Conservation (phyloP, 73 alveolate genomes). For the Urostyla sp. region DNA sequence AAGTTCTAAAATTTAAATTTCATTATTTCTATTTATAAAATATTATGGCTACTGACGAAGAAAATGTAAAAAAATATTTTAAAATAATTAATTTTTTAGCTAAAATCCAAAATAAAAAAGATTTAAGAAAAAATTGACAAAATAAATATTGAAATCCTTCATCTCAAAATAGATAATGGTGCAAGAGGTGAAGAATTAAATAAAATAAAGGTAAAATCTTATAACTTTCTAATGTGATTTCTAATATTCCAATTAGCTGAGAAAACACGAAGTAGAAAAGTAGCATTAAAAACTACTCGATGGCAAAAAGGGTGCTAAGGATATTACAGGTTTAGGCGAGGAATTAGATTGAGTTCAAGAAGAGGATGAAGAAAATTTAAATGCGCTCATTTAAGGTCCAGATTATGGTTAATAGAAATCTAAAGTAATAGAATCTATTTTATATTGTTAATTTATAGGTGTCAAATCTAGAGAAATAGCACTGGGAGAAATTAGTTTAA, state of each 20-base stretch:
- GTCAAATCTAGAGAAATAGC: not conserved
- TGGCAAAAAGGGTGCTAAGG: not conserved
- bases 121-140: constrained; percentile 4
- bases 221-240: not conserved
- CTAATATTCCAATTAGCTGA: too few species aligned
- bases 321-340: not conserved
- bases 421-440: too few species aligned
- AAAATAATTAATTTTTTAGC: too few species aligned
- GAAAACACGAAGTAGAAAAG: constrained; percentile 1
- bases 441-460: too few species aligned
- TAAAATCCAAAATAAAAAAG: not conserved
- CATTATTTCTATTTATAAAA: not conserved
- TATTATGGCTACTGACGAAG: not conserved
- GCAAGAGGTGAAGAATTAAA: constrained; percentile 37
- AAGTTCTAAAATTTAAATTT: not conserved
- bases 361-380: not conserved
- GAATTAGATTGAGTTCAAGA: not conserved
- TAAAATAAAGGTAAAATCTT: not conserved
- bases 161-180: constrained; percentile 32
- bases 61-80: not conserved
- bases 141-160: not conserved
- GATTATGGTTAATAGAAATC: not conserved
- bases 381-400: not conserved
- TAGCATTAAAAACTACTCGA: not conserved
- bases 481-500: constrained; percentile 32